Evolutionary conservation across 2,329 filamentous ascomycete species (phyloP).

Genomic region (Colletotrichum theobromicola): DNA sequence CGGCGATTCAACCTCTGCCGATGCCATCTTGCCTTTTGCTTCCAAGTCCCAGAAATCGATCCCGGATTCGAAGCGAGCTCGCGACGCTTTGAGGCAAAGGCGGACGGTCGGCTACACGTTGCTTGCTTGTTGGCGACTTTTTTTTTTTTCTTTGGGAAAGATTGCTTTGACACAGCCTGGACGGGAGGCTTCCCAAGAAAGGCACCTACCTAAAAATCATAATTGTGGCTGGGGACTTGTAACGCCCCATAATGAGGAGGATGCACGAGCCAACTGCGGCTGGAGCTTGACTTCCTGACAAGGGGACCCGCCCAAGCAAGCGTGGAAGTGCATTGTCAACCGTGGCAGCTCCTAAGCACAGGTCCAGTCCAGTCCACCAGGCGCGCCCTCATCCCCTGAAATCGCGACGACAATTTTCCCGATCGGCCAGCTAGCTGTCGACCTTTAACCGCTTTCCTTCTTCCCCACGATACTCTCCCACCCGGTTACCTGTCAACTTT

Average conservation of each 20-base stretch:
- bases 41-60: neutral
- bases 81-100: neutral
- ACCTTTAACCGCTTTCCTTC: neutral
- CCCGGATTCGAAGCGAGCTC: neutral
- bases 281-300: conserved; percentile 3
- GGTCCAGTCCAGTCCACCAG: neutral
- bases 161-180: conserved; percentile 2
- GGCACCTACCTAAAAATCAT: conserved; percentile 3
- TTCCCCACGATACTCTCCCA: neutral
- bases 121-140: neutral
- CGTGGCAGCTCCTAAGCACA: conserved; percentile 17
- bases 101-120: neutral
- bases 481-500: neutral
- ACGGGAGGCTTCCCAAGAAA: neutral
- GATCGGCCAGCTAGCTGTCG: conserved; percentile 5
- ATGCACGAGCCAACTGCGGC: conserved; percentile 2
- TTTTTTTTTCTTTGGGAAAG: neutral
- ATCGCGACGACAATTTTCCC: conserved; percentile 23
- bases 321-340: conserved; percentile 5
- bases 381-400: conserved; percentile 20
- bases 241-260: neutral
- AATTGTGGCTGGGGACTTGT: conserved; percentile 9
- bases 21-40: conserved; percentile 41
- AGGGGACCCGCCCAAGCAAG: neutral
- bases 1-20: conserved; percentile 47